phyloP scores from a whole-genome alignment of 2,329 filamentous ascomycete genomes.

The Tolypocladium pustulatum region DNA sequence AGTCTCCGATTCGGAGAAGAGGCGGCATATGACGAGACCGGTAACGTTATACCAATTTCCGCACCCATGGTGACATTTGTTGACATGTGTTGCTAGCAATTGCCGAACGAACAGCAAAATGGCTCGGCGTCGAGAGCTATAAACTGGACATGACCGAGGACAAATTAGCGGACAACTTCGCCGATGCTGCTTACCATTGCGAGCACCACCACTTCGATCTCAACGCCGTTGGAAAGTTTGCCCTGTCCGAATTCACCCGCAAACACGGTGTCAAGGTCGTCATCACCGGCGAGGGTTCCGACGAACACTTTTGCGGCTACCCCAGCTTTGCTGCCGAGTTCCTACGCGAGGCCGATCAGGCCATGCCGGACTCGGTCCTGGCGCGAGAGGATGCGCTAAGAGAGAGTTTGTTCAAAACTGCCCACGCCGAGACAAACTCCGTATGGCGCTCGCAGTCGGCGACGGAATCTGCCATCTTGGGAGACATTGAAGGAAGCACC shows the following conservation, averaged over 20 bases:
- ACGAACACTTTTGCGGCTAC: conserved; percentile 46
- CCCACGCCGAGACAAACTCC: neutral
- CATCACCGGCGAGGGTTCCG: conserved; percentile 40
- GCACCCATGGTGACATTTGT: no score
- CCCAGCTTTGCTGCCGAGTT: conserved; percentile 32
- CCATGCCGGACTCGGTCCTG: conserved; percentile 18
- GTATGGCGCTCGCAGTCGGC: neutral
- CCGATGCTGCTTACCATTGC: conserved; percentile 17
- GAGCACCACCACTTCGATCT: conserved; percentile 31
- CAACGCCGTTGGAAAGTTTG: conserved; percentile 39
- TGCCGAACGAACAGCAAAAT: conserved; percentile 20
- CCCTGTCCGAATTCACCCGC: conserved; percentile 33
- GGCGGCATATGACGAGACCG: neutral
- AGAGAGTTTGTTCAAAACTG: neutral
- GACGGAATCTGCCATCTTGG: neutral
- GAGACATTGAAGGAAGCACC: neutral
- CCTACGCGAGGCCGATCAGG: conserved; percentile 34
- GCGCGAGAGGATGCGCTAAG: neutral
- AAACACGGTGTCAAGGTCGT: conserved; percentile 41
- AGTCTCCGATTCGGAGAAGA: conserved; percentile 35
- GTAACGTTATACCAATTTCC: neutral
- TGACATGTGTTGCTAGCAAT: conserved; percentile 19
- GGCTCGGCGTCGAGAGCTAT: conserved; percentile 18
- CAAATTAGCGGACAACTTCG: conserved; percentile 17
- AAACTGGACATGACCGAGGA: conserved; percentile 17